phyloP scores from a whole-genome alignment of 371 early-diverging fungal species.

The Parasitella parasitica region DNA sequence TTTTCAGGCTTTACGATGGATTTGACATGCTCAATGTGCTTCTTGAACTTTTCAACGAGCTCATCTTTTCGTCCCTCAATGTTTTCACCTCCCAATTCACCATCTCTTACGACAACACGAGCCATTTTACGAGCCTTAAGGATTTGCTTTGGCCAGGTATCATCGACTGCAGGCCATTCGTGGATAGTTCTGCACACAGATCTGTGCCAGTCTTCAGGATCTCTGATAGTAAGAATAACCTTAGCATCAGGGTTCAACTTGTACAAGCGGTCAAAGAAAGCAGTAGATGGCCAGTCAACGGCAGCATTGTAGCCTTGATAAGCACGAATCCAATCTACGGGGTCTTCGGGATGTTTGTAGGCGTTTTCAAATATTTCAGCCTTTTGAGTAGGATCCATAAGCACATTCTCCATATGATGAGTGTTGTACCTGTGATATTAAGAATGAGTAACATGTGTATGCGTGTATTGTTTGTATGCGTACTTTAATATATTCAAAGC shows the following conservation, averaged over 20 bases:
- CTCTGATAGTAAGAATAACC: conserved; percentile 27
- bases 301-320: conserved; percentile 29
- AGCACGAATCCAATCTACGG: conserved; percentile 18
- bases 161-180: conserved; percentile 14
- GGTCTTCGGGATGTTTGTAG: conserved; percentile 3
- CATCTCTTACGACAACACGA: conserved; percentile 11
- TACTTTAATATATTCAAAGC: conserved; percentile 19
- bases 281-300: conserved; percentile 27
- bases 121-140: conserved; percentile 16
- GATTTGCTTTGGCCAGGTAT: conserved; percentile 17
- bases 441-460: neutral
- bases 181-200: conserved; percentile 21
- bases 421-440: conserved; percentile 11
- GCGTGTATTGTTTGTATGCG: neutral
- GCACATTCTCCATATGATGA: conserved; percentile 18
- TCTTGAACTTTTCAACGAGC: conserved; percentile 9
- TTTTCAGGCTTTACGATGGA: conserved; percentile 20
- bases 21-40: conserved; percentile 18
- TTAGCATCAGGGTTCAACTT: conserved; percentile 31
- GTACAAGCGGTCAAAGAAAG: conserved; percentile 22
- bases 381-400: conserved; percentile 9
- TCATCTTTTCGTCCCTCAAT: neutral
- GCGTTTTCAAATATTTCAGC: conserved; percentile 18
- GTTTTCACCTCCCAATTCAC: conserved; percentile 12
- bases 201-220: conserved; percentile 27